Conservation (phyloP, 2,329 filamentous ascomycete species). For the Ascochyta pisi region DNA sequence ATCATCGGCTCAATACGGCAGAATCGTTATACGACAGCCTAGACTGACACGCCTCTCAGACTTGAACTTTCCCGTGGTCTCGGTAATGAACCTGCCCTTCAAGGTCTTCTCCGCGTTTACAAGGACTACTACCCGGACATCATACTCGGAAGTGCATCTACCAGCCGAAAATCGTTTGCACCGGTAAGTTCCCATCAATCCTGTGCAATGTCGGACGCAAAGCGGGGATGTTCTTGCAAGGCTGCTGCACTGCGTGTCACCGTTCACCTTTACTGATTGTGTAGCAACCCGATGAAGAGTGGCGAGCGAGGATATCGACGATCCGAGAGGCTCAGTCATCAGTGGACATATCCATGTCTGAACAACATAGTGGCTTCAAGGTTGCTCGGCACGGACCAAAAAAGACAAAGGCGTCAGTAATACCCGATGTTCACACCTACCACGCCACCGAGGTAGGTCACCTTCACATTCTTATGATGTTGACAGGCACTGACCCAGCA, state of each 20-base stretch:
- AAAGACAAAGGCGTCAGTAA: conserved; percentile 57
- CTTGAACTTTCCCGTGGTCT: conserved; percentile 58
- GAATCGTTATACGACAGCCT: neutral
- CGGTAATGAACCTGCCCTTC: conserved; percentile 73
- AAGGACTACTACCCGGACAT: conserved; percentile 93
- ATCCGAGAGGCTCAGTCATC: conserved; percentile 67
- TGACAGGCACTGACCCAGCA: conserved; percentile 16
- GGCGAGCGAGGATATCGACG: conserved; percentile 71
- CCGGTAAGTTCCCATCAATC: conserved; percentile 43
- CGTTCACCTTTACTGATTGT: conserved; percentile 31
- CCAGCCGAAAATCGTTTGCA: conserved; percentile 47
- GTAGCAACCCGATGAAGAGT: conserved; percentile 74
- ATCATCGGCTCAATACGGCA: neutral
- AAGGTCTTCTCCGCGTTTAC: conserved; percentile 79
- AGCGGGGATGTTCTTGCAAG: conserved; percentile 22
- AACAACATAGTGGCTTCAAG: conserved; percentile 65
- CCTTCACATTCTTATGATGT: neutral
- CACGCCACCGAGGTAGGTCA: conserved; percentile 67
- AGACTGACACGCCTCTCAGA: conserved; percentile 37
- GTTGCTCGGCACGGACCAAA: conserved; percentile 63
- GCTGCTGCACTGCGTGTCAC: conserved; percentile 23
- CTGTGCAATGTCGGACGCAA: conserved; percentile 11
- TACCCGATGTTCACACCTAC: conserved; percentile 75
- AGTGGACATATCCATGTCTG: conserved; percentile 48
- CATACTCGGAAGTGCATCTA: conserved; percentile 73